Evolutionary conservation across 345 rosid genomes (phyloP), one percentile per base, ranked within the genome.

Genomic region (Aurinia saxatilis): DNA sequence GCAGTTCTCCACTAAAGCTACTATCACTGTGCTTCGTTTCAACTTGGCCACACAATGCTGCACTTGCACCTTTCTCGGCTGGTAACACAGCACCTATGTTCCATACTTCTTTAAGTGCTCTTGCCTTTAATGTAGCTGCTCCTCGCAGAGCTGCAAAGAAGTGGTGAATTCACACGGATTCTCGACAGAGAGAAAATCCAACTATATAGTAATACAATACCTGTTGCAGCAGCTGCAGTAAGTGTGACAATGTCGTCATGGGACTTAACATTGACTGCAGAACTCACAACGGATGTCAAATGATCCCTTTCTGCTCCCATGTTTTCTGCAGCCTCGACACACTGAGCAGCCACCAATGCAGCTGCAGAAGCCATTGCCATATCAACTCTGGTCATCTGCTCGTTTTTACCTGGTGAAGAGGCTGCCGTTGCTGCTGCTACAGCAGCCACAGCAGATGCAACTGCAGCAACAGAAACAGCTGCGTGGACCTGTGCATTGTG

Each of bases 191-290:
- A 16, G 19, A 16, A 42, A 21, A n/a, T 18, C 38, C 17, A 50
- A 49, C 39, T 12, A 19, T 3, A 0, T 12, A 35, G 6, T 58
- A 4, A 44, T 35, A 30, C 49, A 33, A 13, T 81, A 88, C 98
- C 95, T 23, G 98, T 90, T 16, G 99, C 99, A 46, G 97, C 97
- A 3, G 95, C 98, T 18, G 96, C 95, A 11, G 93, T 92, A n/a
- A 92, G 91, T 17, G 96, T 89, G 18, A 82, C 66, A 58, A 92
- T 84, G 51, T 87, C 95, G 59, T 87, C 97, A 11, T 84, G 90
- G 6, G 97, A 89, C 52, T 76, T 85, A 27, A 92, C 97, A 35
- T 85, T 92, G 38, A 92, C 97, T 0, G 98, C 91, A 1, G 97
- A 89, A 84, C 90, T 87, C 31, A 92, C 84, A 8, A 89, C 79